These are phyloP conservation scores for Yamadazyma taylorii DNA, from an alignment of 1,139 yeast genomes.

Conservation along the genomic window DNA sequence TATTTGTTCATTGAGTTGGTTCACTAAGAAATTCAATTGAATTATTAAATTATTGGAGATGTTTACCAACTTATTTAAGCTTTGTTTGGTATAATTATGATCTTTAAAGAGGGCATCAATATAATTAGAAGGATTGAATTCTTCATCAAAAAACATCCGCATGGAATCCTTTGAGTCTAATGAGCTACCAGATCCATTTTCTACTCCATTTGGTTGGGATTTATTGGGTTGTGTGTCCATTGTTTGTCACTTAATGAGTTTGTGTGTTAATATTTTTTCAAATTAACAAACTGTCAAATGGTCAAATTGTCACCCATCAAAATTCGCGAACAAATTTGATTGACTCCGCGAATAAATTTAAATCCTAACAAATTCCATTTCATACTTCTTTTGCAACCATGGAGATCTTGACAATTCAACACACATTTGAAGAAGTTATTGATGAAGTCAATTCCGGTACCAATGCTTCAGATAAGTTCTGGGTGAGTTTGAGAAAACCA, in stretches of 20 bases:
- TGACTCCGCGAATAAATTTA: no score
- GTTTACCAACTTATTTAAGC: conserved; percentile 27
- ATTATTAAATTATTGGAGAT: conserved; percentile 45
- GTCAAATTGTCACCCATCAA: no score
- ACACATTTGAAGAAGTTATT: conserved; percentile 41
- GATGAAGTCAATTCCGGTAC: conserved; percentile 29
- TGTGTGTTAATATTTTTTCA: no score
- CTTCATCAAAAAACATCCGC: conserved; percentile 43
- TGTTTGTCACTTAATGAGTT: no score
- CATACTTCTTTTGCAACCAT: conserved; percentile 9
- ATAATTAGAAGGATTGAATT: conserved; percentile 37
- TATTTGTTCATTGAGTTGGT: conserved; percentile 47
- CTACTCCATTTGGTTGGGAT: no score
- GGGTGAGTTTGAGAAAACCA: conserved; percentile 38
- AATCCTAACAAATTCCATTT: not conserved
- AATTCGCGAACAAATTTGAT: no score
- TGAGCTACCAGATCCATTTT: not conserved
- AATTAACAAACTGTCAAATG: no score
- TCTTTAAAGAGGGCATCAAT: conserved; percentile 39
- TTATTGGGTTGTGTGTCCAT: no score
- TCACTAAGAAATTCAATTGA: conserved; percentile 63
- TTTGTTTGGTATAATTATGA: conserved; percentile 24
- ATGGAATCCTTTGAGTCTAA: conserved; percentile 13
- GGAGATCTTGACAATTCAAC: conserved; percentile 37
- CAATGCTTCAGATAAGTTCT: conserved; percentile 28